Evolutionary conservation across 768 basidiomycete species (phyloP), one percentile per base, ranked within the genome.

Genomic region (Postia placenta): DNA sequence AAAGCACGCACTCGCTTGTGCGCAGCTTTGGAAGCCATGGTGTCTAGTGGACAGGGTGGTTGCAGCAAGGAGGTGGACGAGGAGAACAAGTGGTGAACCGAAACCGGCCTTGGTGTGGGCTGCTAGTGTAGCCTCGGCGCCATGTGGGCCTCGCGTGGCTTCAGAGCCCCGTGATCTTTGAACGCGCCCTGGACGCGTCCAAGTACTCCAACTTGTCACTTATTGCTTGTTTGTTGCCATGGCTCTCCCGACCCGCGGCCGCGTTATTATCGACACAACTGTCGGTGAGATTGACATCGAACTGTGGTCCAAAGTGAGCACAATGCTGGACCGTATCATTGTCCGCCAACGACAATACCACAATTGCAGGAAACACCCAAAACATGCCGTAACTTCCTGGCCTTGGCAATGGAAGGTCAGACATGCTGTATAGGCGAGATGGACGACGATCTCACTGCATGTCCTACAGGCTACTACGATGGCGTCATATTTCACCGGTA

Each of bases 401-500:
- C 87, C 14, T 74, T 95, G 41, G 83, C 89, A 1, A 85, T 94
- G 79, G 88, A 94, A 75, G 92, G 91, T 89, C 63, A 59, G 3
- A n/a, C n/a, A n/a, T n/a, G n/a, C n/a, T n/a, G n/a, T n/a, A n/a
- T n/a, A n/a, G n/a, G n/a, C n/a, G n/a, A n/a, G n/a, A n/a, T n/a
- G n/a, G n/a, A n/a, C n/a, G n/a, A n/a, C n/a, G n/a, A n/a, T n/a
- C n/a, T n/a, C n/a, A n/a, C n/a, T n/a, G n/a, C n/a, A n/a, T 22
- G 25, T 17, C 26, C 30, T 33, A 1, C 59, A 94, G 93, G 95
- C 6, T 97, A 96, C 66, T 98, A 97, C 68, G 95, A 98, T 52
- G 88, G 89, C 27, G 86, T 92, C 47, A 88, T 95, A 41, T 97
- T 97, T 57, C 93, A 96, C 67, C 80, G 94, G 87, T 88, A 60